Evolutionary conservation across 805 yeast species (phyloP).

Genomic region (Debaryomyces maramus): DNA sequence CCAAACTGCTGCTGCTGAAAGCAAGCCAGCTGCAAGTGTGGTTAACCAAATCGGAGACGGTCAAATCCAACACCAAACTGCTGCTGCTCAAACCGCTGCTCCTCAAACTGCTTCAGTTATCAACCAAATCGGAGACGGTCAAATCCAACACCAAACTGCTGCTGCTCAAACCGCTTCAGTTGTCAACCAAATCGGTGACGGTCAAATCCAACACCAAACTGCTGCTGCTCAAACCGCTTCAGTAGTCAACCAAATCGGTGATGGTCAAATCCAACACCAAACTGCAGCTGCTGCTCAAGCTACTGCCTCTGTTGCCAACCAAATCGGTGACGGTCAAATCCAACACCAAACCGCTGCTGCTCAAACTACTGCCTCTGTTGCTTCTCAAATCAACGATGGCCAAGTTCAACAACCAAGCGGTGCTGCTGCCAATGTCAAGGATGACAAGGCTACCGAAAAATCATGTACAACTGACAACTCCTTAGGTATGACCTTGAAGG

Average conservation of each 20-base stretch:
- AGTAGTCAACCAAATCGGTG: constrained; percentile 32
- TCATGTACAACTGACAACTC: constrained; percentile 47
- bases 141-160: constrained; percentile 29
- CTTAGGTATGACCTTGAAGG: constrained; percentile 20
- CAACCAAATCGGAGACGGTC: constrained; percentile 38
- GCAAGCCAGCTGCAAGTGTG: constrained; percentile 40
- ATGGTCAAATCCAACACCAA: constrained; percentile 50
- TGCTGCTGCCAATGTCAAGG: constrained; percentile 16
- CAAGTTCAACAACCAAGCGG: constrained; percentile 27
- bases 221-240: constrained; percentile 18
- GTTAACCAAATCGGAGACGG: constrained; percentile 49
- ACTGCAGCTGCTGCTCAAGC: constrained; percentile 33
- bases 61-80: constrained; percentile 48
- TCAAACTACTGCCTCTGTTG: constrained; percentile 18
- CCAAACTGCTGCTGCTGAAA: constrained; percentile 29
- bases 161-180: constrained; percentile 22
- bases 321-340: constrained; percentile 38
- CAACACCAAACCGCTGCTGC: constrained; percentile 28
- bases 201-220: constrained; percentile 42
- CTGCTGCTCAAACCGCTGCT: constrained; percentile 23
- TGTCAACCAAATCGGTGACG: constrained; percentile 35
- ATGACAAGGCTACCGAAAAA: constrained; percentile 27
- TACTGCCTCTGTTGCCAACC: constrained; percentile 26
- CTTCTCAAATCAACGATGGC: constrained; percentile 33
- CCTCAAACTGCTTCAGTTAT: constrained; percentile 23